These are phyloP conservation scores for Rhodamnia rubescens DNA, from an alignment of 345 rosid species.

Conservation along the genomic window DNA sequence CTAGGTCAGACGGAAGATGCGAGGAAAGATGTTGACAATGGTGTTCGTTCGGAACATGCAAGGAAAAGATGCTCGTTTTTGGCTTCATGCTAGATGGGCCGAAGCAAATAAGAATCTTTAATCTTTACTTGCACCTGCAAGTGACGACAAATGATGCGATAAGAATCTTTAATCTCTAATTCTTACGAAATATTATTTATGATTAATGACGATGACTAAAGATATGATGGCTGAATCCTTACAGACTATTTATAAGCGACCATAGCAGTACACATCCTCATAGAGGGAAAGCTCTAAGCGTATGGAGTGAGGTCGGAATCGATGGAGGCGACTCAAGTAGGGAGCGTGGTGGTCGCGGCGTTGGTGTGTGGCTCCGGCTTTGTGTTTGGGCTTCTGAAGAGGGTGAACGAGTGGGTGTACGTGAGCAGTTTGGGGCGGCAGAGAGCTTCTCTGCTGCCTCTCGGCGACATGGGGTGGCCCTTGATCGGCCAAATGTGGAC, in stretches of 20 bases:
- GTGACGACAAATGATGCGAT: neutral
- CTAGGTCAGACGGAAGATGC: no score
- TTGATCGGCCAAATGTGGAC: constrained; percentile 71
- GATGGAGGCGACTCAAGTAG: neutral
- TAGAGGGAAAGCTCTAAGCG: neutral
- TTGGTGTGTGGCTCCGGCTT: neutral
- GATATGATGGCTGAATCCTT: neutral
- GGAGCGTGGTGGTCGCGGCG: neutral
- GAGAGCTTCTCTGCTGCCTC: constrained; percentile 27
- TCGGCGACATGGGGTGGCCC: constrained; percentile 86
- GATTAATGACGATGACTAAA: no score
- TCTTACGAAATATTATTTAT: no score
- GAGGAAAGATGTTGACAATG: no score
- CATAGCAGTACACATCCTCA: neutral
- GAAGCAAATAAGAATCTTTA: no score
- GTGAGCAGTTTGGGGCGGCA: neutral
- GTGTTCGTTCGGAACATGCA: no score
- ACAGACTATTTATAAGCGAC: neutral
- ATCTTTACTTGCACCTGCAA: neutral
- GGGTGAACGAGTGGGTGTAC: neutral
- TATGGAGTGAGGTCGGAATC: neutral
- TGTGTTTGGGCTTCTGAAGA: neutral
- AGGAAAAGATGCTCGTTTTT: no score
- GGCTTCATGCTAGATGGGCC: no score
- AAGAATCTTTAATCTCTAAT: neutral